Percentiles rank a stretch among this genome's conserved stretches.
Evolutionary conservation across 345 rosid species (phyloP).

Genomic region (Euphorbia pulcherrima): DNA sequence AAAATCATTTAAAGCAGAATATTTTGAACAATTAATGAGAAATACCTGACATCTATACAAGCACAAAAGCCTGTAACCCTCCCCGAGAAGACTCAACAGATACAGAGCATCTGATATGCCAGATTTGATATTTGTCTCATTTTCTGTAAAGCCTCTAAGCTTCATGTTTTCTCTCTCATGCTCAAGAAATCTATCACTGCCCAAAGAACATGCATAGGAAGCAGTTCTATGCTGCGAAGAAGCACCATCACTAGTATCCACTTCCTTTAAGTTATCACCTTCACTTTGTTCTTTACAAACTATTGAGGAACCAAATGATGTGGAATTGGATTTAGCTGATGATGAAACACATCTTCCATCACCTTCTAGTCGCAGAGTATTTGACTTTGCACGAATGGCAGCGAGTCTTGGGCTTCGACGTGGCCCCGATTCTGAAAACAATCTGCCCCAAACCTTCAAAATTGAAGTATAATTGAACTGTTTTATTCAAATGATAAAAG

Average conservation of each 20-base stretch:
- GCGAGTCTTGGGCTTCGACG: constrained; percentile 78
- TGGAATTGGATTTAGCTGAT: constrained; percentile 56
- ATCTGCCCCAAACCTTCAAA: constrained; percentile 77
- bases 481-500: background rate
- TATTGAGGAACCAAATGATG: constrained; percentile 67
- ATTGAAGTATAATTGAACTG: background rate
- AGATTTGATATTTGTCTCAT: constrained; percentile 39
- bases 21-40: background rate
- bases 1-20: background rate
- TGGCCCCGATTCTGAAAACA: constrained; percentile 91
- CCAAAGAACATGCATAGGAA: constrained; percentile 33
- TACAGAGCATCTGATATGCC: constrained; percentile 64
- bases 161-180: constrained; percentile 53
- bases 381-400: constrained; percentile 51
- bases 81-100: constrained; percentile 79
- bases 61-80: constrained; percentile 87
- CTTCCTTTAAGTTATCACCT: constrained; percentile 43
- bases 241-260: constrained; percentile 66
- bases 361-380: constrained; percentile 42
- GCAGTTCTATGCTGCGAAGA: constrained; percentile 40
- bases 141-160: constrained; percentile 36
- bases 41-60: constrained; percentile 78
- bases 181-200: constrained; percentile 51
- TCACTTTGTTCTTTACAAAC: constrained; percentile 78
- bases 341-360: constrained; percentile 52